phyloP scores from a whole-genome alignment of 352 stramenopile genomes.

The Globisporangium apiculatum region DNA sequence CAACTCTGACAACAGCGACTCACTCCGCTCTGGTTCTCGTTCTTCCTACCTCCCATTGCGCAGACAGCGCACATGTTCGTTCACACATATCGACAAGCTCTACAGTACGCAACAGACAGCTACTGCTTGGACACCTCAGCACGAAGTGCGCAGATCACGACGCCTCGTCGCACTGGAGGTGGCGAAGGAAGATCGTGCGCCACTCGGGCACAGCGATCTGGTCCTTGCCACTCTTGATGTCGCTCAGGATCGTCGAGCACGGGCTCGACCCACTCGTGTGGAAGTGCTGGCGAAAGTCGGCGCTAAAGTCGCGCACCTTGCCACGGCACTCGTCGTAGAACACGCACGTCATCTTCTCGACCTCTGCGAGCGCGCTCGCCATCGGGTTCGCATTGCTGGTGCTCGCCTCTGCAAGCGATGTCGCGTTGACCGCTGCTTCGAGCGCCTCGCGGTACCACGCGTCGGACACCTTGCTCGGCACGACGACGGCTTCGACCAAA shows the following conservation, averaged over 20 bases:
- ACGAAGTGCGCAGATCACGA: neutral
- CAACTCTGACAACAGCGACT: too few species aligned
- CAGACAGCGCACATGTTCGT: too few species aligned
- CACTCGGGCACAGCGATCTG: constrained; percentile 61
- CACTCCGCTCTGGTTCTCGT: too few species aligned
- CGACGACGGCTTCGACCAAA: constrained; percentile 64
- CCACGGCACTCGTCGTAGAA: constrained; percentile 83
- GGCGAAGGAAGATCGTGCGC: constrained; percentile 62
- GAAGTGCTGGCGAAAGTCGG: constrained; percentile 64
- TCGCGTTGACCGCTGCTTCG: constrained; percentile 32
- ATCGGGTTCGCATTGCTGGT: constrained; percentile 18
- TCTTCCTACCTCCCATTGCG: too few species aligned
- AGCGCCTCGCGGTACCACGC: constrained; percentile 54
- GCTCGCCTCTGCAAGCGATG: constrained; percentile 26
- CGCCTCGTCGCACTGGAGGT: constrained; percentile 40
- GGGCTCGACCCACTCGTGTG: constrained; percentile 42
- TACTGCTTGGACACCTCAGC: neutral
- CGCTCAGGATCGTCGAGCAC: constrained; percentile 52
- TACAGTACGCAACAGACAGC: too few species aligned
- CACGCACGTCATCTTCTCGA: constrained; percentile 87
- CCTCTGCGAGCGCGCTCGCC: constrained; percentile 49
- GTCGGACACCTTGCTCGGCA: constrained; percentile 30
- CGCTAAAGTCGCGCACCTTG: constrained; percentile 55
- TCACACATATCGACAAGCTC: too few species aligned
- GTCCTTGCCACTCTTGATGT: constrained; percentile 50